Percentiles rank a stretch among this genome's conserved stretches.
Conservation (phyloP, 2,329 filamentous ascomycete species). For the Thelonectria blattea region DNA sequence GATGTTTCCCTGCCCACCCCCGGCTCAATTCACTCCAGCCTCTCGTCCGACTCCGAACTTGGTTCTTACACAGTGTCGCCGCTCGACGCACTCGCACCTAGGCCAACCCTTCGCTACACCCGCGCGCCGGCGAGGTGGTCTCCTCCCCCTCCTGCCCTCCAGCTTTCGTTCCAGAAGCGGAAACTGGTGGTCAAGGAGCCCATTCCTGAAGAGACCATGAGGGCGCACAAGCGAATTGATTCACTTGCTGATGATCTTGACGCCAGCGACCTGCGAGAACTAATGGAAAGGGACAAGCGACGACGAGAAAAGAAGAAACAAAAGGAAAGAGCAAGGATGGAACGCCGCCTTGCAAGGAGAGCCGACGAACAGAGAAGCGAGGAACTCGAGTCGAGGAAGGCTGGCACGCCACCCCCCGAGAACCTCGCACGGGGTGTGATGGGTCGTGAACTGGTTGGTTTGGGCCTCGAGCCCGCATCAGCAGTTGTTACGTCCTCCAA, state of each 20-base stretch:
- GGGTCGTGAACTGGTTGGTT: conserved; percentile 61
- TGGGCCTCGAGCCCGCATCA: conserved; percentile 64
- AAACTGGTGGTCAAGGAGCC: conserved; percentile 56
- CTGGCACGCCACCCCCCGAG: conserved; percentile 57
- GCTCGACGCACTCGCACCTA: conserved; percentile 81
- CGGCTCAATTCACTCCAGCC: conserved; percentile 76
- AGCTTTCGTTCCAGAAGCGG: conserved; percentile 58
- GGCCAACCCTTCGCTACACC: conserved; percentile 81
- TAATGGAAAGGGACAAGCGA: conserved; percentile 88
- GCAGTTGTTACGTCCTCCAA: conserved; percentile 62
- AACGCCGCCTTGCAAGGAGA: conserved; percentile 67
- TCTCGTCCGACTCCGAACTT: conserved; percentile 77
- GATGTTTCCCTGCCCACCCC: conserved; percentile 77
- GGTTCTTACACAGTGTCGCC: conserved; percentile 78
- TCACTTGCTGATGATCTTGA: conserved; percentile 84
- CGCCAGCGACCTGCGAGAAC: conserved; percentile 80
- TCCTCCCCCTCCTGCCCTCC: conserved; percentile 51
- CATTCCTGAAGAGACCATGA: conserved; percentile 67
- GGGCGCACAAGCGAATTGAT: conserved; percentile 67
- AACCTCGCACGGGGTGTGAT: conserved; percentile 67
- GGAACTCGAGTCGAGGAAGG: conserved; percentile 59
- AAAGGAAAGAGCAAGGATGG: conserved; percentile 70
- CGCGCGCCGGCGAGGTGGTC: conserved; percentile 65
- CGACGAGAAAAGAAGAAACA: conserved; percentile 76
- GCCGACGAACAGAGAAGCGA: conserved; percentile 71